A percentile compares a stretch with the other conserved stretches of the same genome.
Conservation (phyloP, 208 protist genomes). For the Endotrypanum monterogeii region DNA sequence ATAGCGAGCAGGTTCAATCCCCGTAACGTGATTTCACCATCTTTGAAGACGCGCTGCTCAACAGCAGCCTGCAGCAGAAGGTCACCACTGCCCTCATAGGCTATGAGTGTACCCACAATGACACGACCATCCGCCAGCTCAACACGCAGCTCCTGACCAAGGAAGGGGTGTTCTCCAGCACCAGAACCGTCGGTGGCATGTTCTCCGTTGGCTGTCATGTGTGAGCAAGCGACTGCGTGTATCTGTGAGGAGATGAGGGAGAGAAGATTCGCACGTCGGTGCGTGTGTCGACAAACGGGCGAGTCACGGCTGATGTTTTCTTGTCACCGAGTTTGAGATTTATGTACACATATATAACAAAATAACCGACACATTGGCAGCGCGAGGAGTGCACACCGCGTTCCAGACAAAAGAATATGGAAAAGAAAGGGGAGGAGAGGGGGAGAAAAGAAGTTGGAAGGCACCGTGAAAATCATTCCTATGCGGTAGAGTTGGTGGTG, state of each 20-base stretch:
- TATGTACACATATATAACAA: too few species aligned
- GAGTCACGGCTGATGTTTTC: not conserved
- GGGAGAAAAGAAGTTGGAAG: not conserved
- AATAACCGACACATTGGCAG: too few species aligned
- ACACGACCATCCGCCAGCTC: conserved; percentile 76
- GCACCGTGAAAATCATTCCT: not conserved
- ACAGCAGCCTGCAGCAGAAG: conserved; percentile 65
- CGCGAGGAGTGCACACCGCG: not conserved
- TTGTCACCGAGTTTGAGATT: not conserved
- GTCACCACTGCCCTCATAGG: conserved; percentile 76
- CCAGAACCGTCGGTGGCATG: conserved; percentile 3
- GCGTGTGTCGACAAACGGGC: not conserved
- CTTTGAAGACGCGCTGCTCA: conserved; percentile 70
- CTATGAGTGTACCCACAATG: conserved; percentile 69
- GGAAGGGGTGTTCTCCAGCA: conserved; percentile 45
- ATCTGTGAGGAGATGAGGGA: conserved; percentile 1
- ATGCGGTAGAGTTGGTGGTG: not conserved
- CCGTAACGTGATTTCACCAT: conserved; percentile 59
- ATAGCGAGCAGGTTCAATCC: conserved; percentile 61
- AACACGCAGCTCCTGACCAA: conserved; percentile 77
- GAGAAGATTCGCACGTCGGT: too few species aligned
- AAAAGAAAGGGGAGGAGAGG: not conserved
- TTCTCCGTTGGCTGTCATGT: conserved; percentile 2
- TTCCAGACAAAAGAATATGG: not conserved
- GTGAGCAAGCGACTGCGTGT: not conserved